Base-by-base conservation (phyloP, 768 basidiomycete species). In the Hygrophoropsis aurantiaca region DNA sequence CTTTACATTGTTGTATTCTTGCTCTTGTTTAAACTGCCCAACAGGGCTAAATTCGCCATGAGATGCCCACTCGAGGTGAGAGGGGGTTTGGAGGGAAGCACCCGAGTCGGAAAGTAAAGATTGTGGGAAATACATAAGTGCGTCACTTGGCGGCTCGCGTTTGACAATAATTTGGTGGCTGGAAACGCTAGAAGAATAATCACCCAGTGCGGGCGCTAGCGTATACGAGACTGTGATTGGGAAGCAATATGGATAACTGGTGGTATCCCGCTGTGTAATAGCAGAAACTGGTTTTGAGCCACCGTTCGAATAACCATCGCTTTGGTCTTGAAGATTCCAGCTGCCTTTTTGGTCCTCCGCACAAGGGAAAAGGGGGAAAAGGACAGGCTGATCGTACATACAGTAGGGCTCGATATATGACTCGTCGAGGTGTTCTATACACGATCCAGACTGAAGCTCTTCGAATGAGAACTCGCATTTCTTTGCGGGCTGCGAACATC, bases 371-470 rank as follows among this genome's bases (percentile, higher is more conserved):
- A n/a, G n/a, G n/a, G n/a, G n/a, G n/a, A n/a, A 65, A 40, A 68
- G 55, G 39, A 66, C 59, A 7, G 62, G 65, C 32, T 66, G 65
- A 0, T 66, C 65, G 5, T 66, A 66, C 1, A 66, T 47, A 11
- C 53, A 59, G 37, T 62, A 68, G 46, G 68, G 68, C 16, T 66
- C 57, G 2, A 66, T 40, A 47, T 66, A 66, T 9, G 61, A 64
- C 33, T 66, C 65, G 55, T 68, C 66, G 7, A 66, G 46, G 6
- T 53, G 51, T 1, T 46, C 40, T 27, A 66, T 58, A 59, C 56
- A 66, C 3, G 66, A 48, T 18, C 64, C 66, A 0, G 66, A 66
- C 40, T 66, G 66, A 19, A 66, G 59, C 43, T 66, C 66, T 40
- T 66, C 65, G 40, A 68, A 66, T 1, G 64, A 57, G 33, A 66